Base-by-base conservation (phyloP, 2,329 filamentous ascomycete species). In the Triangularia verruculosa region DNA sequence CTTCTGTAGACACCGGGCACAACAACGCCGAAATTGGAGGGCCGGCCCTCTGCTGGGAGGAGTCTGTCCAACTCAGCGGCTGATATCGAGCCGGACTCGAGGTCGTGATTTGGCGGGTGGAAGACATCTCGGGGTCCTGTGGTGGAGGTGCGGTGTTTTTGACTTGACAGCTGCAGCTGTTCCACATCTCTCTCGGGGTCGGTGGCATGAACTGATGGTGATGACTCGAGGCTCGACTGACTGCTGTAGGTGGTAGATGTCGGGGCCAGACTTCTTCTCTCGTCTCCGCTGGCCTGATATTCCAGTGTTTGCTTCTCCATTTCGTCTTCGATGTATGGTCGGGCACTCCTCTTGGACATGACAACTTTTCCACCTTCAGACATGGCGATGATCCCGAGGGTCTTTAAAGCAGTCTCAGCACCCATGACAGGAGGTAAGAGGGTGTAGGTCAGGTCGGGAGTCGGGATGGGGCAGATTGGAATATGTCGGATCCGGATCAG, bases 1-100 rank as follows among this genome's bases (percentile, higher is more conserved):
- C 91, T 94, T 59, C 93, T 86, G 74, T 92, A 97, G 27, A 97
- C 82, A 8, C 89, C 88, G 6, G 87, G 84, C 20, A 89, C 78
- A 20, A 97, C 89, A 27, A 86, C 78, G 17, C 89, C 91, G 75
- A 94, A 97, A 73, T 97, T 97, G 68, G 78, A 71, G 1, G 91
- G 90, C 5, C 76, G 70, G 12, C 75, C 74, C 28, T 57, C 65
- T 5, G 53, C 15, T 8, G 62, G 64, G 7, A 68, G 59, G 53
- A 47, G 32, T 57, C 61, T 52, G 11, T 64, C 61, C 2, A 61
- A 39, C 6, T 56, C 61, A 12, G 13, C 20, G 11, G 24, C 53
- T 3, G 61, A 55, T 24, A 17, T 17, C 27, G 51, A 54, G 17
- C 39, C 43, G 20, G 24, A 11, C 11, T 64, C 51, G 20, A 24